Evolutionary conservation across 139 green algal genomes (phyloP).

Genomic region (Dunaliella primolecta): DNA sequence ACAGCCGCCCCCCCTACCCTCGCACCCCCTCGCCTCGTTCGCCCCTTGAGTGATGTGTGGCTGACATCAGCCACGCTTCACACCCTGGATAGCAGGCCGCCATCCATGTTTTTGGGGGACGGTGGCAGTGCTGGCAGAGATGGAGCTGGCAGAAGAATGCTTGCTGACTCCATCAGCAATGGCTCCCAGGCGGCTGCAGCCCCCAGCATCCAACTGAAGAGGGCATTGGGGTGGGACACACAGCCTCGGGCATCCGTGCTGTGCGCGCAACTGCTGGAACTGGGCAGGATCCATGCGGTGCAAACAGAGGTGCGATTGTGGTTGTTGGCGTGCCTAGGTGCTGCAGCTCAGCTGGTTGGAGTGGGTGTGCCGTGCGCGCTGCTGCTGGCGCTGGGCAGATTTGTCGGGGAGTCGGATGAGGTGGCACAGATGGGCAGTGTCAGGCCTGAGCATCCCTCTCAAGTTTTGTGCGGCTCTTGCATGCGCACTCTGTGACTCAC

Average conservation of each 20-base stretch:
- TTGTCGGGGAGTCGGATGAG: too few species aligned
- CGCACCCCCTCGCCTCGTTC: constrained; percentile 34
- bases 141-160: neutral
- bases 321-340: neutral
- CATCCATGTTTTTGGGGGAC: neutral
- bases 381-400: neutral
- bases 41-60: constrained; percentile 51
- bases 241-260: constrained; percentile 39
- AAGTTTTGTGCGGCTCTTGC: too few species aligned
- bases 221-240: constrained; percentile 4
- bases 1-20: constrained; percentile 21
- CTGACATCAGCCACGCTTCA: constrained; percentile 47
- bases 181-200: neutral
- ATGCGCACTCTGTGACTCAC: too few species aligned
- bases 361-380: neutral
- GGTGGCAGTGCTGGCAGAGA: too few species aligned
- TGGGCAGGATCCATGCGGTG: constrained; percentile 45
- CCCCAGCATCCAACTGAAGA: neutral
- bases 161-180: neutral
- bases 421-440: too few species aligned
- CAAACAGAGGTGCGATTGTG: neutral
- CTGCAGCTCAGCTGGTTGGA: neutral
- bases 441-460: too few species aligned
- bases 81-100: constrained; percentile 27
- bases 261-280: constrained; percentile 60